phyloP scores from a whole-genome alignment of 805 yeast species.

The Wickerhamomyces rabaulensis region DNA sequence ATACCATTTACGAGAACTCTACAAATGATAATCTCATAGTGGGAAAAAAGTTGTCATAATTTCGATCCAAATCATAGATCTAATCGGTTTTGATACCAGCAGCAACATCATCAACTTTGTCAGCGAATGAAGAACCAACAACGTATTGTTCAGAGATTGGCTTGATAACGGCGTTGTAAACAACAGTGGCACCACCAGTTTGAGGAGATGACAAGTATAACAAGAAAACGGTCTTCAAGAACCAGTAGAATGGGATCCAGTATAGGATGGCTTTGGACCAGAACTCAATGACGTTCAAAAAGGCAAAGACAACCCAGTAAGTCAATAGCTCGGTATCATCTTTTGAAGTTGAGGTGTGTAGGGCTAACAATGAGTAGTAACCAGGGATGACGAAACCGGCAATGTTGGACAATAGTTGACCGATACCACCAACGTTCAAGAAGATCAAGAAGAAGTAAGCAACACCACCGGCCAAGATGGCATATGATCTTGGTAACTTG shows the following conservation, averaged over 20 bases:
- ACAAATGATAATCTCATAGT: too few relatives aligned
- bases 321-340: slow-evolving; percentile 90
- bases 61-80: not conserved
- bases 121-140: slow-evolving; percentile 21
- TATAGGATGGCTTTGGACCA: slow-evolving; percentile 91
- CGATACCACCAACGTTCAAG: slow-evolving; percentile 90
- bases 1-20: too few relatives aligned
- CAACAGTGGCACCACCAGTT: slow-evolving; percentile 76
- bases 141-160: slow-evolving; percentile 51
- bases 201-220: slow-evolving; percentile 85
- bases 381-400: slow-evolving; percentile 91
- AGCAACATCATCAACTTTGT: slow-evolving; percentile 28
- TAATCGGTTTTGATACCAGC: slow-evolving; percentile 15
- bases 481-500: slow-evolving; percentile 77
- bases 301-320: slow-evolving; percentile 98
- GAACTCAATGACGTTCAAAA: slow-evolving; percentile 86
- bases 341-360: slow-evolving; percentile 57
- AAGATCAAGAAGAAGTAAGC: slow-evolving; percentile 75
- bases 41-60: not conserved
- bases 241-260: slow-evolving; percentile 96
- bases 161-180: slow-evolving; percentile 59
- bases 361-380: slow-evolving; percentile 79
- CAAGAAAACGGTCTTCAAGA: slow-evolving; percentile 84
- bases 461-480: slow-evolving; percentile 58
- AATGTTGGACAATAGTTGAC: slow-evolving; percentile 87